phyloP scores from a whole-genome alignment of 139 green algal species.

The Chlorella sp. region DNA sequence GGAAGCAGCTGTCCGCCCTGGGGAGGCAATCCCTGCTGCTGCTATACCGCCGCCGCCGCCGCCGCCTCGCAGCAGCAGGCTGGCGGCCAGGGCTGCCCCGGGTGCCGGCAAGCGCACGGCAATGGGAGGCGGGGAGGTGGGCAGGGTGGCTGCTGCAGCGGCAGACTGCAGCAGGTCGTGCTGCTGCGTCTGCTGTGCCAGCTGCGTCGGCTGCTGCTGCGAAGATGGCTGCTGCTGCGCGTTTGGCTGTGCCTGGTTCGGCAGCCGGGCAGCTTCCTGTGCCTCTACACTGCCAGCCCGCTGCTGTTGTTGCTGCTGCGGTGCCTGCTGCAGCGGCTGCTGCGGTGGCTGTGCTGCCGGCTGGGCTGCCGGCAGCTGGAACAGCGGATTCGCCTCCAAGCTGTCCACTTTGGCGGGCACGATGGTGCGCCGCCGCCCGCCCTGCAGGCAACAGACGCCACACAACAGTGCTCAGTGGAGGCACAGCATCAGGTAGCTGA shows the following conservation, averaged over 20 bases:
- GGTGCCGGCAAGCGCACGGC: neutral
- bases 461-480: no score
- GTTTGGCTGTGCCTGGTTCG: neutral
- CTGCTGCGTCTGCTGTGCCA: neutral
- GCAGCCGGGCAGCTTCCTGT: neutral
- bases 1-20: neutral
- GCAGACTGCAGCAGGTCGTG: neutral
- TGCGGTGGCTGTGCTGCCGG: neutral
- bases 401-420: constrained; percentile 27
- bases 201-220: neutral
- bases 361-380: constrained; percentile 13
- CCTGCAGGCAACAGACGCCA: neutral
- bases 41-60: neutral
- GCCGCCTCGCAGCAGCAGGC: neutral
- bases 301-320: neutral
- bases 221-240: neutral
- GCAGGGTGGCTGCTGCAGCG: constrained; percentile 4
- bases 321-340: neutral
- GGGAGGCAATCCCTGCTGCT: neutral
- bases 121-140: neutral
- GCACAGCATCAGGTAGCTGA: no score
- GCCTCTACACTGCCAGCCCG: neutral
- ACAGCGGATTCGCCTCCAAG: neutral
- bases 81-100: neutral
- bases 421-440: constrained; percentile 19